Evolutionary conservation across 2,329 filamentous ascomycete species (phyloP).

Genomic region (Torrubiella hemipterigena): DNA sequence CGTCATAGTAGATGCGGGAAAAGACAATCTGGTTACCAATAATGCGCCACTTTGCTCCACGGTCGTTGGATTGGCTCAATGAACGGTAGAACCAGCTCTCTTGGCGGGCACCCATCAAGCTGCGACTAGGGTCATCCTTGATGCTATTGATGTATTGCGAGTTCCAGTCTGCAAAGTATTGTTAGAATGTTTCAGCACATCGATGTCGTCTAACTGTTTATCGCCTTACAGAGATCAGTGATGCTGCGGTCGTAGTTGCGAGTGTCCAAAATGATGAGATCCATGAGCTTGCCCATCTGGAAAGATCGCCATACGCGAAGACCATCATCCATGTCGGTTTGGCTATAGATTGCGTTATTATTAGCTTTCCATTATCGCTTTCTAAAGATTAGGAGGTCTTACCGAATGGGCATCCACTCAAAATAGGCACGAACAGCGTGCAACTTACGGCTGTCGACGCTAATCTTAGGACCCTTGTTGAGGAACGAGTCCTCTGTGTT

Average conservation of each 20-base stretch:
- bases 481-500: conserved; percentile 58
- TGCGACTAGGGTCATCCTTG: conserved; percentile 52
- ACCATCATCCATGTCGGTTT: conserved; percentile 57
- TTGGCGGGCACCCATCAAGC: conserved; percentile 59
- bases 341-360: conserved; percentile 16
- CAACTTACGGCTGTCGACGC: conserved; percentile 61
- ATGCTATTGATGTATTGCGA: conserved; percentile 49
- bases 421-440: conserved; percentile 62
- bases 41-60: conserved; percentile 59
- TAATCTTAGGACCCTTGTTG: conserved; percentile 39
- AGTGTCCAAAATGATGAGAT: conserved; percentile 59
- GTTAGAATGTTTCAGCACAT: neutral
- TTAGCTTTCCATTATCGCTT: neutral
- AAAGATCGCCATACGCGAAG: conserved; percentile 58
- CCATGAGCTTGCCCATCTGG: conserved; percentile 51
- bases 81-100: conserved; percentile 63
- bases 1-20: conserved; percentile 31
- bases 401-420: conserved; percentile 38
- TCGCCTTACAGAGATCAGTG: conserved; percentile 31
- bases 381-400: no score
- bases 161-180: conserved; percentile 34
- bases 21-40: conserved; percentile 63
- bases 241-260: conserved; percentile 57
- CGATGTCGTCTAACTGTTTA: no score
- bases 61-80: conserved; percentile 42